These are phyloP conservation scores for Fragaria ananassa DNA, from an alignment of 306 rosid genomes.

Conservation along the genomic window DNA sequence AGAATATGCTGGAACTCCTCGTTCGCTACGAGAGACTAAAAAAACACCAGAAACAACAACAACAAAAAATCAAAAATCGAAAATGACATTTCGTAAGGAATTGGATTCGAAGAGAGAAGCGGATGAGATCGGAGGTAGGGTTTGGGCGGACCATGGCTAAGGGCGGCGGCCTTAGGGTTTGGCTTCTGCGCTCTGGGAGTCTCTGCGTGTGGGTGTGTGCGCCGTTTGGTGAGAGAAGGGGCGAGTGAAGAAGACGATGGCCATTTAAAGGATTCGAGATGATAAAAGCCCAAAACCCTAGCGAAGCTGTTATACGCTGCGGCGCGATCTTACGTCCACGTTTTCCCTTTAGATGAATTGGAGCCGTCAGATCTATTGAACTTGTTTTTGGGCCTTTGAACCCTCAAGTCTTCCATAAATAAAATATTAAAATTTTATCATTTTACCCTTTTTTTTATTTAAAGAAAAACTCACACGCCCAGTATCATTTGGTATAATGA, in stretches of 20 bases:
- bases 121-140: background rate
- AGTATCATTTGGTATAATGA: too few species aligned
- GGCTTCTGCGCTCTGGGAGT: background rate
- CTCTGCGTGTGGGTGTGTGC: background rate
- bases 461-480: too few species aligned
- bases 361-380: background rate
- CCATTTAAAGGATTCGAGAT: conserved; percentile 16
- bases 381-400: too few species aligned
- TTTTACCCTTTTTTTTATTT: too few species aligned
- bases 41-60: background rate
- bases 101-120: background rate
- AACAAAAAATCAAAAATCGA: background rate
- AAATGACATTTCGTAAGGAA: background rate
- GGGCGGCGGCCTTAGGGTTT: conserved; percentile 9
- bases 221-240: conserved; percentile 22
- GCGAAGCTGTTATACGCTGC: conserved; percentile 1
- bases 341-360: background rate
- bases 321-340: background rate
- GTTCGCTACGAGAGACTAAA: conserved; percentile 59
- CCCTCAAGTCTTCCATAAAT: too few species aligned
- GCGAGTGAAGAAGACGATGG: background rate
- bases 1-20: conserved; percentile 68
- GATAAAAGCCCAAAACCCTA: conserved; percentile 40
- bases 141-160: conserved; percentile 33
- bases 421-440: too few species aligned